Conservation (phyloP, 176 grass and related monocot species). For the Thalia dealbata region DNA sequence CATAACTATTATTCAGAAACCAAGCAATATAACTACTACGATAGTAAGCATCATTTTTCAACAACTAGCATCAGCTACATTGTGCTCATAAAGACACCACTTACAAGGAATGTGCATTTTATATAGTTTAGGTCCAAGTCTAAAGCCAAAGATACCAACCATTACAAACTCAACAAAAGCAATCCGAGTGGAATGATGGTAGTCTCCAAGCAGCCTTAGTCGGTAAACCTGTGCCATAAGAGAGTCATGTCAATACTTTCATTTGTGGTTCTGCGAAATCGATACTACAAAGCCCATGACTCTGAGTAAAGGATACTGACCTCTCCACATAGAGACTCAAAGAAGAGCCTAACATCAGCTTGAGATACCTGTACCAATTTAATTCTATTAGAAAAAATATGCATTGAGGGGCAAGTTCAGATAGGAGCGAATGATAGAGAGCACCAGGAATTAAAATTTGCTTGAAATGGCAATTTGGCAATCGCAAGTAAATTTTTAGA, state of each 20-base stretch:
- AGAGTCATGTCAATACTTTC: slow-evolving; percentile 6
- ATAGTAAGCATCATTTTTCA: no score
- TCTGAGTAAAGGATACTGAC: slow-evolving; percentile 24
- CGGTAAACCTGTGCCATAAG: slow-evolving; percentile 55
- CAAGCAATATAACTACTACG: no score
- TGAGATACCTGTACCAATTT: slow-evolving; percentile 67
- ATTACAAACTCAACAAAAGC: slow-evolving; percentile 99
- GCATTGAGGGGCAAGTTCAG: slow-evolving; percentile 19
- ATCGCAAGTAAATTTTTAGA: not conserved
- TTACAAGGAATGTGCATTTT: not conserved
- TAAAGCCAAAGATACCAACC: slow-evolving; percentile 34
- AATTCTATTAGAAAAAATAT: not conserved
- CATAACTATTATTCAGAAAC: no score
- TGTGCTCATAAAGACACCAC: no score
- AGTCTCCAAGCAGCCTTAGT: slow-evolving; percentile 93
- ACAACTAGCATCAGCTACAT: no score
- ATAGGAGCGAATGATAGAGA: not conserved
- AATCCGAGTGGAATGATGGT: slow-evolving; percentile 86
- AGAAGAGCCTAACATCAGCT: slow-evolving; percentile 96
- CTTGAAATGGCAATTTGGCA: not conserved
- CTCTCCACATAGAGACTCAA: slow-evolving; percentile 97
- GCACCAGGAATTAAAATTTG: not conserved
- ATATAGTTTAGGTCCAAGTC: not conserved
- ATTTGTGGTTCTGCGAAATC: slow-evolving; percentile 15
- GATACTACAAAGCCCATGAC: not conserved